Base-by-base conservation (phyloP, 345 rosid species). In the Moringa oleifera region DNA sequence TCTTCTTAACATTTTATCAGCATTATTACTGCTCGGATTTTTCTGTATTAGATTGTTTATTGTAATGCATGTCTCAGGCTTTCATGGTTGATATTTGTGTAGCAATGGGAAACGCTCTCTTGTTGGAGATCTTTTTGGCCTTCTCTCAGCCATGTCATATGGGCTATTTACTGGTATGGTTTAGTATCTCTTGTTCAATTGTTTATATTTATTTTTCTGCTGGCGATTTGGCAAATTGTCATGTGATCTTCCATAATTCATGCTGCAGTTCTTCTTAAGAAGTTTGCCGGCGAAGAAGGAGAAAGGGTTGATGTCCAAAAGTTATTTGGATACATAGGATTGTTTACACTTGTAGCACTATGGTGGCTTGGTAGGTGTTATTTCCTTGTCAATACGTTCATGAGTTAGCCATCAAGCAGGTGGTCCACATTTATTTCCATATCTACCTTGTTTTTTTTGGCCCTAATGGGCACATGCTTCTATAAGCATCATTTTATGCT, bases 251-350 rank as follows among this genome's bases (percentile, higher is more conserved):
- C 59, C 57, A 21, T 20, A 54, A 52, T 37, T 20, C 45, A 25
- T 78, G 66, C 64, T 69, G 71, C 95, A 95, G 99, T 95, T 69
- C 97, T 95, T 63, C 96, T 95, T 41, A 95, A 91, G 74, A 95
- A 95, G 81, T 85, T 91, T 61, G 81, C 91, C 0, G 99, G 99
- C 18, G 99, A 89, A 69, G 99, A 85, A 85, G 97, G 97, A 67
- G 95, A 84, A 79, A 80, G 91, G 51, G 83, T 79, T 67, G 97
- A 91, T 73, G 94, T 95, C 73, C 97, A 95, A 70, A 95, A 91
- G 87, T 71, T 95, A 74, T 95, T 95, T 66, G 99, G 99, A 56
- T 95, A 91, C 69, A 87, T 95, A 23, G 99, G 99, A 65, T 70
- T 95, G 65, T 95, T 95, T 73, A 95, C 97, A 6, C 91, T 95